Conservation (phyloP, 2,329 filamentous ascomycete genomes). For the Dothistroma pini region DNA sequence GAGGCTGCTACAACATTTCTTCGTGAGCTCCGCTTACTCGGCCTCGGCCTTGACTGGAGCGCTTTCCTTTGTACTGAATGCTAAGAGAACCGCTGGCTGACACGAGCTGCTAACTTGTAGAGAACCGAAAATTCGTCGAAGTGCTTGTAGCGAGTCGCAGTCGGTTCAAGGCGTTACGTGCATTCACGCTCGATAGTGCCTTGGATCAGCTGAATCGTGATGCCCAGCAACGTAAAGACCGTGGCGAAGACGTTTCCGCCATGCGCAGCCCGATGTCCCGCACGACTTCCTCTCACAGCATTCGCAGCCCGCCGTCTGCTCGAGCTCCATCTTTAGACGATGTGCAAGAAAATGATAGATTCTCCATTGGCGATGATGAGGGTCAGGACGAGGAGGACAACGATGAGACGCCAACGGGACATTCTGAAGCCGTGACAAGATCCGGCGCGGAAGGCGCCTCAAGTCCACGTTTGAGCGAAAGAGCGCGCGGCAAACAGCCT, state of each 20-base stretch:
- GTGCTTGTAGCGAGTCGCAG: conserved; percentile 74
- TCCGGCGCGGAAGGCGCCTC: conserved; percentile 60
- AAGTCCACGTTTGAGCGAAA: conserved; percentile 76
- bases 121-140: conserved; percentile 78
- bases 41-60: not conserved
- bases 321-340: conserved; percentile 58
- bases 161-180: conserved; percentile 77
- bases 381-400: conserved; percentile 59
- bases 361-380: conserved; percentile 88
- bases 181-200: conserved; percentile 87
- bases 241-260: conserved; percentile 28
- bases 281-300: conserved; percentile 64
- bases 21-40: not conserved
- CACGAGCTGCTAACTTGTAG: conserved; percentile 39
- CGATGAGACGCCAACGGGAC: conserved; percentile 38
- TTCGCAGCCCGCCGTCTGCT: conserved; percentile 50
- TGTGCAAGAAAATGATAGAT: conserved; percentile 77
- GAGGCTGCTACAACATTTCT: not conserved
- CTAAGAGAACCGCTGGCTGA: conserved; percentile 3
- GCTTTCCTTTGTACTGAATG: not conserved
- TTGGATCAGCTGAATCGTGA: conserved; percentile 86
- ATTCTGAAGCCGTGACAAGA: conserved; percentile 51
- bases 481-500: conserved; percentile 93
- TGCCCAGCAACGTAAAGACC: conserved; percentile 62
- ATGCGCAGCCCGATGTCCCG: conserved; percentile 31